Evolutionary conservation across 805 yeast species (phyloP).

Genomic region (Lachancea meyersii): DNA sequence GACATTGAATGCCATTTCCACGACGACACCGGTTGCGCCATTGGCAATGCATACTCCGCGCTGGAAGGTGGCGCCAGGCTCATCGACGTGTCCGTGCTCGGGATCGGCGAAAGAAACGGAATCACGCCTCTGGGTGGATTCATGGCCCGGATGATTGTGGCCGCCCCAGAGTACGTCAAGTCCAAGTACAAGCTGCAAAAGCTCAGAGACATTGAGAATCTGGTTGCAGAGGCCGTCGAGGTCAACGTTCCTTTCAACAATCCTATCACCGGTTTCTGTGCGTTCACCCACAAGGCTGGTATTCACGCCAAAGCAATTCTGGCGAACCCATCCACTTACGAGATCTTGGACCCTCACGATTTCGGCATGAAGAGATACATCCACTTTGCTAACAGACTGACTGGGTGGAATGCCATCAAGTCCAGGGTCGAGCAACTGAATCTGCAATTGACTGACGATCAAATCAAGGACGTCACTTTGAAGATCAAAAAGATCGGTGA

Average conservation of each 20-base stretch:
- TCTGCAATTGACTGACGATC: conserved; percentile 82
- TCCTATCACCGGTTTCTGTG: conserved; percentile 99
- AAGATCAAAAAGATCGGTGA: conserved; percentile 94
- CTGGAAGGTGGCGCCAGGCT: conserved; percentile 95
- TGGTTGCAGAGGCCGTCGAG: conserved; percentile 95
- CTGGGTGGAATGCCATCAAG: conserved; percentile 99
- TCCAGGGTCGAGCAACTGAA: conserved; percentile 96
- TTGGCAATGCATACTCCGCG: conserved; percentile 97
- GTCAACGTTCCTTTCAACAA: conserved; percentile 96
- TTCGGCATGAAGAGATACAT: conserved; percentile 94
- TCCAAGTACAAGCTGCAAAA: conserved; percentile 92
- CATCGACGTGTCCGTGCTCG: conserved; percentile 93
- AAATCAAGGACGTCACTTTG: conserved; percentile 88
- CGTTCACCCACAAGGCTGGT: conserved; percentile 99
- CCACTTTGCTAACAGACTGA: conserved; percentile 94
- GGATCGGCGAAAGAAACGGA: conserved; percentile 98
- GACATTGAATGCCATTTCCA: conserved; percentile 99
- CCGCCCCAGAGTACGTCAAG: conserved; percentile 91
- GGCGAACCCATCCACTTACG: conserved; percentile 97
- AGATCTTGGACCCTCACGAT: conserved; percentile 89
- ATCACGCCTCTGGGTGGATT: conserved; percentile 95
- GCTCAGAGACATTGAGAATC: conserved; percentile 88
- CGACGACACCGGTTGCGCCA: conserved; percentile 98
- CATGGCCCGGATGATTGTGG: conserved; percentile 99
- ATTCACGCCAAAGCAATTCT: conserved; percentile 97